A percentile compares a stretch with the other conserved stretches of the same genome.
phyloP scores from a whole-genome alignment of 2,329 filamentous ascomycete genomes.

The Ceratocystis albifundus region DNA sequence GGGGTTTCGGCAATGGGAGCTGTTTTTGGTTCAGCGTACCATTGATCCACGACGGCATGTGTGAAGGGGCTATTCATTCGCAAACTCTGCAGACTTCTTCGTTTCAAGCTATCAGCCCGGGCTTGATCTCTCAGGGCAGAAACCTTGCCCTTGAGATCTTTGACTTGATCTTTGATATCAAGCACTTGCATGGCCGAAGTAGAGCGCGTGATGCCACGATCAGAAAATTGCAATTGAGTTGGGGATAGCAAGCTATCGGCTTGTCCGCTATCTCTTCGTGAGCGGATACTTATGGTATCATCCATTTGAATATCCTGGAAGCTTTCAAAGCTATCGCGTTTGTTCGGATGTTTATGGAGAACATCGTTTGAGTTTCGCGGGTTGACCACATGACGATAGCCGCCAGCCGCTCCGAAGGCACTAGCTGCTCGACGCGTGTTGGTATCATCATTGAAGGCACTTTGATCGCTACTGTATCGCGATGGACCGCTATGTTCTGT shows the following conservation, averaged over 20 bases:
- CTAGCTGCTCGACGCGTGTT: slow-evolving; percentile 47
- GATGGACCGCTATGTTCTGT: slow-evolving; percentile 36
- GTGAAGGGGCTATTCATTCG: slow-evolving; percentile 70
- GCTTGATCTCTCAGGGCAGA: slow-evolving; percentile 68
- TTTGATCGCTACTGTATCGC: slow-evolving; percentile 50
- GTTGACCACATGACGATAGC: slow-evolving; percentile 38
- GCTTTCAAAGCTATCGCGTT: slow-evolving; percentile 31
- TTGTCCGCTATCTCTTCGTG: slow-evolving; percentile 19
- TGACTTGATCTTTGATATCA: slow-evolving; percentile 70
- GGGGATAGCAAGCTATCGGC: slow-evolving; percentile 34
- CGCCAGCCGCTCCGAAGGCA: slow-evolving; percentile 48
- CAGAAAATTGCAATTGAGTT: slow-evolving; percentile 34
- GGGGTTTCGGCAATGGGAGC: slow-evolving; percentile 24
- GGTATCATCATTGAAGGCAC: slow-evolving; percentile 27
- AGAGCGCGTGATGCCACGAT: slow-evolving; percentile 48
- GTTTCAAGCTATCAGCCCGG: slow-evolving; percentile 64
- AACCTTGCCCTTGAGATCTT: slow-evolving; percentile 73
- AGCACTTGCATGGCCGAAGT: slow-evolving; percentile 63
- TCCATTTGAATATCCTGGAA: slow-evolving; percentile 45
- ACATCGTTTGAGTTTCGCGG: slow-evolving; percentile 21
- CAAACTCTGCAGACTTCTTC: slow-evolving; percentile 64
- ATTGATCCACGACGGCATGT: slow-evolving; percentile 49
- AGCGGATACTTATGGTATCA: slow-evolving; percentile 29
- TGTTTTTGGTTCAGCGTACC: slow-evolving; percentile 33
- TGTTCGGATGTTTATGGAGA: background rate